phyloP scores from a whole-genome alignment of 139 green algal genomes.

The Eudorina sp. region DNA sequence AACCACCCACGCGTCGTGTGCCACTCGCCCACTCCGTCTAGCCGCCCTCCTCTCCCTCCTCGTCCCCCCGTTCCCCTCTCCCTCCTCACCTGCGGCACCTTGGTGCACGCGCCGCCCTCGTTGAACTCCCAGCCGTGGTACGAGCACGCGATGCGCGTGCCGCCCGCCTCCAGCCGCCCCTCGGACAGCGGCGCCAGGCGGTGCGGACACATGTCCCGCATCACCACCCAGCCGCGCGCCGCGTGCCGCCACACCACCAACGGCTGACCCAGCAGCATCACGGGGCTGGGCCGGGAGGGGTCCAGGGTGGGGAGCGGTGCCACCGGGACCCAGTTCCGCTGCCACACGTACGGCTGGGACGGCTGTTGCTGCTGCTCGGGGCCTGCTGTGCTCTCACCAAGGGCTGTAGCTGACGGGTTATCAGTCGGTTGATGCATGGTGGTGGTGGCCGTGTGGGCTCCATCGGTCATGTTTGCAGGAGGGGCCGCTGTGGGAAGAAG shows the following conservation, averaged over 20 bases:
- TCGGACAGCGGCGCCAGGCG: constrained; percentile 75
- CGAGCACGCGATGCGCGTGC: constrained; percentile 64
- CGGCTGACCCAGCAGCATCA: constrained; percentile 49
- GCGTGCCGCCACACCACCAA: constrained; percentile 62
- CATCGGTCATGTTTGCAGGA: too few species aligned
- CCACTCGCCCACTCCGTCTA: too few species aligned
- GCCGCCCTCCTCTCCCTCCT: background rate
- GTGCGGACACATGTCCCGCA: constrained; percentile 19
- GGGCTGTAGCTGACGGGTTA: too few species aligned
- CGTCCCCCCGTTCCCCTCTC: too few species aligned
- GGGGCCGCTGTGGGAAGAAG: too few species aligned
- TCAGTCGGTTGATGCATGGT: too few species aligned
- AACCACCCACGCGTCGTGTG: too few species aligned
- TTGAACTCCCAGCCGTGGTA: constrained; percentile 66
- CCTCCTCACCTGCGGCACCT: constrained; percentile 62
- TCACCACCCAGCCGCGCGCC: background rate
- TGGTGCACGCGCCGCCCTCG: constrained; percentile 50
- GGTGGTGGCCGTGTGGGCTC: too few species aligned
- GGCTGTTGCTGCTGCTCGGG: too few species aligned
- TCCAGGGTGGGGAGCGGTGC: constrained; percentile 27
- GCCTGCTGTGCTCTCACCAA: too few species aligned
- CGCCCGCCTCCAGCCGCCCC: constrained; percentile 70
- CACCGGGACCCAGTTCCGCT: constrained; percentile 30
- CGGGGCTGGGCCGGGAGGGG: constrained; percentile 14
- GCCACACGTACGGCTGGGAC: background rate